phyloP scores from a whole-genome alignment of 495 filamentous ascomycete species.

The Aspergillus homomorphus region DNA sequence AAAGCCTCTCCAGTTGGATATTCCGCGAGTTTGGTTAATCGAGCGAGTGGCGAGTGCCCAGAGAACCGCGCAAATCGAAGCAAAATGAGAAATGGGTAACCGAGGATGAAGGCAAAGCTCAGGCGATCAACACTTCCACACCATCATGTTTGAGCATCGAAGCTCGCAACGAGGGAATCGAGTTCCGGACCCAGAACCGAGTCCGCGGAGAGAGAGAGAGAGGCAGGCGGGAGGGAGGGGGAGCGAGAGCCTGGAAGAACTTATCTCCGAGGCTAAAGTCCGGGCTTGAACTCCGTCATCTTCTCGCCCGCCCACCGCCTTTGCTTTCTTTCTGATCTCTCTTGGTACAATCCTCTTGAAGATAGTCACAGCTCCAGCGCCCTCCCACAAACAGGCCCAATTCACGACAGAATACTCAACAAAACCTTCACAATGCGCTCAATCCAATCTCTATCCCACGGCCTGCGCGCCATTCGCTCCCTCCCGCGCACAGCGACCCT shows the following conservation, averaged over 20 bases:
- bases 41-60: too few relatives aligned
- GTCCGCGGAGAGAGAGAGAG: neutral
- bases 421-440: constrained; percentile 19
- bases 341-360: neutral
- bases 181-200: too few relatives aligned
- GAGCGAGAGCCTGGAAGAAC: constrained; percentile 21
- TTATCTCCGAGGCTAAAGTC: constrained; percentile 26
- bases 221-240: constrained; percentile 14
- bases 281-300: constrained; percentile 12
- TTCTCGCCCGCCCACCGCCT: neutral
- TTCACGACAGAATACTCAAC: too few relatives aligned
- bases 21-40: neutral
- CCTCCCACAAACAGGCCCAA: too few relatives aligned
- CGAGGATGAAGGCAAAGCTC: too few relatives aligned
- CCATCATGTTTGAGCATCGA: too few relatives aligned
- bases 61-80: too few relatives aligned
- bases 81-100: too few relatives aligned
- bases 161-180: too few relatives aligned
- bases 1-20: neutral
- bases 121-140: too few relatives aligned
- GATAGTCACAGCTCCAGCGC: too few relatives aligned
- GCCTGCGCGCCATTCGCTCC: constrained; percentile 16
- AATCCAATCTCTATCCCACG: constrained; percentile 11
- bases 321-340: neutral
- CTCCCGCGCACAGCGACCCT: constrained; percentile 17